Evolutionary conservation across 1,284 basidiomycete species (phyloP), one percentile per base, ranked within the genome.

Genomic region (Cryptococcus neoformans): DNA sequence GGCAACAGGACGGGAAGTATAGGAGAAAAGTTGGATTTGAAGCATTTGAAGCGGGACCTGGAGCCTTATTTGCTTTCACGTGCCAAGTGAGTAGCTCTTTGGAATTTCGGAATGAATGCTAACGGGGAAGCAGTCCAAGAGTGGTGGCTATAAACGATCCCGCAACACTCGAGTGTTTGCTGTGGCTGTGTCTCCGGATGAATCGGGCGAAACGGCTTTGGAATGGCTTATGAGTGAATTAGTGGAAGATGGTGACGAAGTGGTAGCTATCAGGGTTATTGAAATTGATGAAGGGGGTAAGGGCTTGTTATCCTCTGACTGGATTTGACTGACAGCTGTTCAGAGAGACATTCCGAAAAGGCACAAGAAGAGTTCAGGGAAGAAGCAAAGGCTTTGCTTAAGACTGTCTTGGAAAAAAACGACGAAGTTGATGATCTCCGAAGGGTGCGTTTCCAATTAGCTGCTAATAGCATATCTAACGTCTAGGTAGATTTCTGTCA

Each of bases 211-310:
- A 10, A 85, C 91, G 66, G 92, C 92, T 0, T 79, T 96, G 14
- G 90, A 94, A 60, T 96, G 92, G 93, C 82, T 87, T 42, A 83
- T 97, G 62, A 90, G 93, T 68, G 83, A 83, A 51, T 81, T 97
- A 8, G 86, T 89, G 8, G 91, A 95, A 76, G 92, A 97, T 63
- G 90, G 91, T 4, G 95, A 98, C 73, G 95, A 98, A 76, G 80
- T 98, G 35, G 87, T 99, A 54, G 89, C 97, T 4, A 89, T 92
- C 57, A 81, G 94, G 44, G 93, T 96, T 1, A 85, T 95, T 17
- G 92, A 95, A 63, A 82, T 87, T 56, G 91, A 92, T 50, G 88
- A 88, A 28, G 77, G 76, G 40, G 87, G 88, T 89, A 61, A 54
- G 82, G 69, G 37, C 45, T 50, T 16, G 12, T 39, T 11, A 34